A percentile compares a stretch with the other conserved stretches of the same genome.
These are phyloP conservation scores for Curvularia lunata DNA, from an alignment of 2,329 filamentous ascomycete genomes.

Conservation along the genomic window DNA sequence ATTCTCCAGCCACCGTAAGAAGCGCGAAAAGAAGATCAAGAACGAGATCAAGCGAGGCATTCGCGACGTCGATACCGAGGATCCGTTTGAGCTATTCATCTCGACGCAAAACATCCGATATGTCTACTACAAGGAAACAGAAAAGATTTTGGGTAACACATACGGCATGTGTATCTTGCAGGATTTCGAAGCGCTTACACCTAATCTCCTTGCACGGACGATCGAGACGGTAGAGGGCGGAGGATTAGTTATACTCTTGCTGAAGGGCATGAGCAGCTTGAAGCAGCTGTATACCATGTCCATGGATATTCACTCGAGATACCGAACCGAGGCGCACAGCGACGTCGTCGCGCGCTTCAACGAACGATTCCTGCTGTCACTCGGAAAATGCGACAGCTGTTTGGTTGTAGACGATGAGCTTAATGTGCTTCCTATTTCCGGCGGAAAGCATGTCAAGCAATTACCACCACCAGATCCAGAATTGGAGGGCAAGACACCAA, in stretches of 20 bases:
- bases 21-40: conserved; percentile 97
- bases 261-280: conserved; percentile 96
- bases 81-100: conserved; percentile 97
- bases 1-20: conserved; percentile 93
- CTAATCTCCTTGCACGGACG: conserved; percentile 92
- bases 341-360: conserved; percentile 97
- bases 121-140: conserved; percentile 99
- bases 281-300: conserved; percentile 96
- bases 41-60: conserved; percentile 96
- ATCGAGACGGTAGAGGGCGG: conserved; percentile 98
- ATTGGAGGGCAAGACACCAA: conserved; percentile 71
- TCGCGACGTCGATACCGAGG: conserved; percentile 88
- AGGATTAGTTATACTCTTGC: conserved; percentile 83
- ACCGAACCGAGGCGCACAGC: conserved; percentile 92
- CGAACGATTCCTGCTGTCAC: conserved; percentile 92
- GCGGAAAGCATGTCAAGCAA: conserved; percentile 85
- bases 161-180: conserved; percentile 98
- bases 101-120: conserved; percentile 97
- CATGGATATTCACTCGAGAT: conserved; percentile 97
- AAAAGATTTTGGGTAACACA: conserved; percentile 97
- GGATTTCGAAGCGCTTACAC: conserved; percentile 96
- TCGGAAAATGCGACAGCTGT: conserved; percentile 94
- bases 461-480: conserved; percentile 78
- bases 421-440: conserved; percentile 95
- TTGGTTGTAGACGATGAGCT: conserved; percentile 97